Evolutionary conservation across 495 filamentous ascomycete species (phyloP).

Genomic region (Thermothielavioides terrestris): DNA sequence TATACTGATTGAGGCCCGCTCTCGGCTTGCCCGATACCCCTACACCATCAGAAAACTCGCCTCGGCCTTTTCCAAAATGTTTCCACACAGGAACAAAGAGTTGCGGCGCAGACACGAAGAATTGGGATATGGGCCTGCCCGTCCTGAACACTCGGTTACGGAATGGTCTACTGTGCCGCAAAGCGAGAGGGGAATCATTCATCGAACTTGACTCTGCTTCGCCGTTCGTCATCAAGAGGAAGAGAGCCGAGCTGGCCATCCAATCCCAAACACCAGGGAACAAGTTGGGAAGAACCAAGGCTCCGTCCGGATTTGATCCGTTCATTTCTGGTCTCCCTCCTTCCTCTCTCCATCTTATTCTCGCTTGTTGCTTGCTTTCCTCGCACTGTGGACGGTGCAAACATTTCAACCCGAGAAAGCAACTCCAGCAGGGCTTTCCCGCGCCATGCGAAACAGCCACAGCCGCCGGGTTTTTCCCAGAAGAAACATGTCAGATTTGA

Average conservation of each 20-base stretch:
- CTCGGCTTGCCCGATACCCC: background rate
- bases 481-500: background rate
- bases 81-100: background rate
- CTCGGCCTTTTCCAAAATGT: too few species aligned
- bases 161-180: background rate
- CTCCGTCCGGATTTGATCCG: too few species aligned
- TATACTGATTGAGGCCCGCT: background rate
- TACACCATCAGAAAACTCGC: too few species aligned
- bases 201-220: too few species aligned
- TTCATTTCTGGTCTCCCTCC: background rate
- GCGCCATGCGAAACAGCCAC: constrained; percentile 5
- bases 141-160: too few species aligned
- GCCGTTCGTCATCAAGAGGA: too few species aligned
- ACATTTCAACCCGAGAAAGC: background rate
- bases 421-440: background rate
- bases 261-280: too few species aligned
- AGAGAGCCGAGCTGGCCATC: too few species aligned
- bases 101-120: background rate
- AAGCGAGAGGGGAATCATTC: background rate
- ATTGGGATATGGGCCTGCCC: too few species aligned
- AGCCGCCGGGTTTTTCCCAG: constrained; percentile 3
- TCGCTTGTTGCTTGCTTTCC: background rate
- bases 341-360: too few species aligned
- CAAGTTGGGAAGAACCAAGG: too few species aligned
- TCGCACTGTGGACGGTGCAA: constrained; percentile 6